These are phyloP conservation scores for Misopates orontium DNA, from an alignment of 257 asterid genomes.

Conservation along the genomic window DNA sequence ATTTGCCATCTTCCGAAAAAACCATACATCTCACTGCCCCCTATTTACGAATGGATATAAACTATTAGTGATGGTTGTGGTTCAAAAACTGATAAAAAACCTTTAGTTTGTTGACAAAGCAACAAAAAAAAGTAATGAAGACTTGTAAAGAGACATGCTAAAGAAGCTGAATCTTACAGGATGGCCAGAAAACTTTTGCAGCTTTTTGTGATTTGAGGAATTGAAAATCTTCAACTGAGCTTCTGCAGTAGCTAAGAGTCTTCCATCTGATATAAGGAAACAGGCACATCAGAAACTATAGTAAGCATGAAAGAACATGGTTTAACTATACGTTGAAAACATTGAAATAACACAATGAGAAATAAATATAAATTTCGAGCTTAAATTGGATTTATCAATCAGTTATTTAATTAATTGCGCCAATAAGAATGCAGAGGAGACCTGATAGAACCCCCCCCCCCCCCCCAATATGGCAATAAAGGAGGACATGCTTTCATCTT, in stretches of 20 bases:
- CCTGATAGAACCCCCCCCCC: too few relatives aligned
- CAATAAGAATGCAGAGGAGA: background rate
- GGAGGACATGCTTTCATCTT: too few relatives aligned
- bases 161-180: constrained; percentile 61
- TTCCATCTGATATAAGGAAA: constrained; percentile 67
- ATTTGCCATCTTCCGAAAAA: constrained; percentile 81
- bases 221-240: constrained; percentile 75
- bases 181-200: constrained; percentile 92
- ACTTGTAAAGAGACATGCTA: constrained; percentile 11
- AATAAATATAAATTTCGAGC: background rate
- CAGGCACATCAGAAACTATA: constrained; percentile 5
- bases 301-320: background rate
- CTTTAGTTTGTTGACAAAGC: background rate
- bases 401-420: background rate
- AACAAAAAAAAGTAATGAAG: background rate
- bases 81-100: background rate
- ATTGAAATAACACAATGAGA: background rate
- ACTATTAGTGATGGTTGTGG: constrained; percentile 3
- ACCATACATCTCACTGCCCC: constrained; percentile 77
- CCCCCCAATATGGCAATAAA: too few relatives aligned
- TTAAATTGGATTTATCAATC: background rate
- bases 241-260: constrained; percentile 71
- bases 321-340: background rate
- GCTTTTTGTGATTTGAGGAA: constrained; percentile 58
- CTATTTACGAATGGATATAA: constrained; percentile 38